Base-by-base conservation (phyloP, 768 basidiomycete species). In the Agrocybe pediades region DNA sequence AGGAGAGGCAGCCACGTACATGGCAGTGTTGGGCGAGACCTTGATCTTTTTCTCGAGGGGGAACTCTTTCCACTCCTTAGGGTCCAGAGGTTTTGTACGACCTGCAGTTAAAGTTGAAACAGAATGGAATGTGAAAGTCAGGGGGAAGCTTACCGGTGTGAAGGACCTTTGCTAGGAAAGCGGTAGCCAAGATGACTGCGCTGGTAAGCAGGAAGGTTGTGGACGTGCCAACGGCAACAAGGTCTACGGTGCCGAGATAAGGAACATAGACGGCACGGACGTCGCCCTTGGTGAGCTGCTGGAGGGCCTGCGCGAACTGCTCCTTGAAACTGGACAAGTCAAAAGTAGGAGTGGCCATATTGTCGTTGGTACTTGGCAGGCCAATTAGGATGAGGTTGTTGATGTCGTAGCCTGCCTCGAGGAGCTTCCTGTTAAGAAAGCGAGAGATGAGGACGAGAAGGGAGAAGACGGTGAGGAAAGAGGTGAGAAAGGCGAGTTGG, bases 21-120 rank as follows among this genome's bases (percentile, higher is more conserved):
- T 80, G 65, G 97, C 96, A 33, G 97, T 99, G 74, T 99, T 99
- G 58, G 90, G 92, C 7, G 95, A 98, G 50, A 98, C 79, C 62
- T 83, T 75, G 43, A 84, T 86, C 72, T 96, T 97, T 62, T 91
- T 81, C 49, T 75, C 72, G 53, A 99, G 83, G 23, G 89, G 80
- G 75, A 92, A 98, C 58, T 87, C 78, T 62, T 88, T 80, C 90
- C 94, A 99, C 52, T 77, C 75, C 57, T 77, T 76, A 15, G 93
- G 82, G 71, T 91, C 79, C 51, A 96, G 77, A 19, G 88, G 86
- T 62, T 85, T 86, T 46, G 70, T 56, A 27, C 83, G 78, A 64
- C 79, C 88, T 90, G 65, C 20, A 40, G 29, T 36, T 46, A 55
- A 46, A 40, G 40, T 48, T 51, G 50, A 54, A 56, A 50, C 51